Evolutionary conservation across 805 yeast genomes (phyloP).

Genomic region (Candida ascalaphidarum): DNA sequence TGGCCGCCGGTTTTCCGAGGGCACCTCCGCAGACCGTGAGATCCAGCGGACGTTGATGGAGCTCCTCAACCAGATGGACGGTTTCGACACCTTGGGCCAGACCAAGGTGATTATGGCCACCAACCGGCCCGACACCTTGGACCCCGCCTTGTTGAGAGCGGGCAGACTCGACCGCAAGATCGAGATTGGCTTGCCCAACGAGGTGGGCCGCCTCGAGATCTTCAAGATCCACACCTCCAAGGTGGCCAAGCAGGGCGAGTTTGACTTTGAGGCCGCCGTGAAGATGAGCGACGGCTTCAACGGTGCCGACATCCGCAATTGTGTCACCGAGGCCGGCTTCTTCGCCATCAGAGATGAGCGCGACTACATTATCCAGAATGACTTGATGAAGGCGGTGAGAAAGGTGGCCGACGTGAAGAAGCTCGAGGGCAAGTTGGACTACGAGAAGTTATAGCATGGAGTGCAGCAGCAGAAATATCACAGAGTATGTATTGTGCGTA

Average conservation of each 20-base stretch:
- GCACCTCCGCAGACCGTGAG: constrained; percentile 97
- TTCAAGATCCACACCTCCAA: constrained; percentile 87
- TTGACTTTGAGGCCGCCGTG: constrained; percentile 94
- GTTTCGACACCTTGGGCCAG: constrained; percentile 92
- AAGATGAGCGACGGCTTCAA: constrained; percentile 99
- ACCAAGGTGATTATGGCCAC: constrained; percentile 98
- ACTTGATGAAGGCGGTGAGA: constrained; percentile 95
- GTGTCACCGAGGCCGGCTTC: constrained; percentile 97
- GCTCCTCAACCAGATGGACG: constrained; percentile 95
- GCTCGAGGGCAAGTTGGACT: constrained; percentile 91
- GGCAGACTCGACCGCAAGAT: constrained; percentile 96
- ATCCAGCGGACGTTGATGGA: constrained; percentile 98
- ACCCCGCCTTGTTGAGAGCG: constrained; percentile 94
- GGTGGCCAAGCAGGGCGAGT: constrained; percentile 86
- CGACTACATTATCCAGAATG: constrained; percentile 87
- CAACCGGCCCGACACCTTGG: constrained; percentile 96
- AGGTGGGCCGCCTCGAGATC: constrained; percentile 88
- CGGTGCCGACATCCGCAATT: constrained; percentile 97
- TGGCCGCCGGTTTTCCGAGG: constrained; percentile 95
- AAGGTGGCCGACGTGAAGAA: constrained; percentile 96
- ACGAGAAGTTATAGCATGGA: constrained; percentile 72
- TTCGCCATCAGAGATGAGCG: constrained; percentile 97
- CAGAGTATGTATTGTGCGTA: no score
- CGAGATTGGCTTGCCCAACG: constrained; percentile 93
- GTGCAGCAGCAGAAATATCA: no score